Conservation (phyloP, 768 basidiomycete genomes). For the Leccinum subgranulosum region DNA sequence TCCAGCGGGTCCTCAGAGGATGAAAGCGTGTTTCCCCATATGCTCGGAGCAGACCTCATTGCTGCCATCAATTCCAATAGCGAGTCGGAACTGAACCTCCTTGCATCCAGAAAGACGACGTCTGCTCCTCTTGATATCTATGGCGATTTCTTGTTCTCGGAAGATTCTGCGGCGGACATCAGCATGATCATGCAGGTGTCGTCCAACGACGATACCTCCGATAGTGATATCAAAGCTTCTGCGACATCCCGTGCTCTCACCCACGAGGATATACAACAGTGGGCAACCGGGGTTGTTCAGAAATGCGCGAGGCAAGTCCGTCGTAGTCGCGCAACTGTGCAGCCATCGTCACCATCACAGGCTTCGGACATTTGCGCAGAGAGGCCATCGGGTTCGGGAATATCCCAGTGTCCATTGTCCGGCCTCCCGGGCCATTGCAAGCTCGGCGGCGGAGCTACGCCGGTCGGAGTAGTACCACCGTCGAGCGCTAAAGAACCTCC, state of each 20-base stretch:
- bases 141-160: conserved; percentile 11
- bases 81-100: conserved; percentile 21
- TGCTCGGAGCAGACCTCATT: conserved; percentile 27
- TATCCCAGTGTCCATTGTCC: conserved; percentile 23
- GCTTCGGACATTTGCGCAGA: conserved; percentile 27
- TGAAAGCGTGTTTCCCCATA: conserved; percentile 21
- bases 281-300: conserved; percentile 26
- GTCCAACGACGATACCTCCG: conserved; percentile 7
- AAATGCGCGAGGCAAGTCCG: conserved; percentile 20
- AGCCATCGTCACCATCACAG: conserved; percentile 26
- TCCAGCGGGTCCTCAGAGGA: conserved; percentile 22
- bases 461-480: background rate
- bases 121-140: background rate
- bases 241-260: conserved; percentile 14
- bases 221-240: conserved; percentile 7
- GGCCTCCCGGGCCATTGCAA: conserved; percentile 20
- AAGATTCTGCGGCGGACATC: conserved; percentile 18
- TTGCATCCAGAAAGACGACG: background rate
- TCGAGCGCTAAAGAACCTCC: background rate
- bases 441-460: conserved; percentile 5
- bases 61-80: conserved; percentile 27
- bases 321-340: conserved; percentile 1
- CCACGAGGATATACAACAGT: conserved; percentile 24
- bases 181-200: conserved; percentile 23
- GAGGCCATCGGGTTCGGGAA: conserved; percentile 19